These are phyloP conservation scores for Westerdykella aurantiaca DNA, from an alignment of 2,329 filamentous ascomycete species.

Conservation along the genomic window DNA sequence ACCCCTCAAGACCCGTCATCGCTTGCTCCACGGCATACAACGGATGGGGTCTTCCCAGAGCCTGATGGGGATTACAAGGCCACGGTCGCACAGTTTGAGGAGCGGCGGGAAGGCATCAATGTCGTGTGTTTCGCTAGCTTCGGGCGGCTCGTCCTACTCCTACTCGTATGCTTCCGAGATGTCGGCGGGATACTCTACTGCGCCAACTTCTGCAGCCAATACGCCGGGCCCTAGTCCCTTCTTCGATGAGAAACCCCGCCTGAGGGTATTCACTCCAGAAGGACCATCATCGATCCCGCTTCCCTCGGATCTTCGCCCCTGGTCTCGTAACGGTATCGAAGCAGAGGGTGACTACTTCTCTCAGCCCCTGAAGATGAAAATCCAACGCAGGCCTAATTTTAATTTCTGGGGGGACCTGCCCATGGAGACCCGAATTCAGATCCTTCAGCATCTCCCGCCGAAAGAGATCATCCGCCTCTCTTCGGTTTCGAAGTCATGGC, in stretches of 20 bases:
- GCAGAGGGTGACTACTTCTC: constrained; percentile 46
- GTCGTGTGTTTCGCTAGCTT: constrained; percentile 58
- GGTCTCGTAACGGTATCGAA: constrained; percentile 39
- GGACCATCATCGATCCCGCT: constrained; percentile 54
- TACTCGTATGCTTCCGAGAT: constrained; percentile 52
- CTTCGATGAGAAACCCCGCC: constrained; percentile 51
- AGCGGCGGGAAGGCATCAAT: constrained; percentile 57
- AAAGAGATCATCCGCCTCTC: constrained; percentile 77
- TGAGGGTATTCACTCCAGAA: constrained; percentile 51
- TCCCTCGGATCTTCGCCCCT: constrained; percentile 56
- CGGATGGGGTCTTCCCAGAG: constrained; percentile 78
- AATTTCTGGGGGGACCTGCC: constrained; percentile 80
- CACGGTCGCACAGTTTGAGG: constrained; percentile 62
- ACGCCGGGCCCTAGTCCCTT: constrained; percentile 45
- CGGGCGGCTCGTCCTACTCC: constrained; percentile 48
- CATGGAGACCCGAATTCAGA: constrained; percentile 70
- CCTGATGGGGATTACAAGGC: constrained; percentile 57
- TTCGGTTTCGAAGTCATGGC: constrained; percentile 69
- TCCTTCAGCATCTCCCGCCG: constrained; percentile 70
- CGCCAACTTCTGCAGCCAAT: constrained; percentile 48
- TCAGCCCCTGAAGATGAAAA: constrained; percentile 32
- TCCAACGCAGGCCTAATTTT: constrained; percentile 41
- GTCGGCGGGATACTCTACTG: constrained; percentile 52
- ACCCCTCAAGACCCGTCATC: constrained; percentile 63
- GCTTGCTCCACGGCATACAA: constrained; percentile 67